These are phyloP conservation scores for Kandelia obovata DNA, from an alignment of 345 rosid genomes.

Conservation along the genomic window DNA sequence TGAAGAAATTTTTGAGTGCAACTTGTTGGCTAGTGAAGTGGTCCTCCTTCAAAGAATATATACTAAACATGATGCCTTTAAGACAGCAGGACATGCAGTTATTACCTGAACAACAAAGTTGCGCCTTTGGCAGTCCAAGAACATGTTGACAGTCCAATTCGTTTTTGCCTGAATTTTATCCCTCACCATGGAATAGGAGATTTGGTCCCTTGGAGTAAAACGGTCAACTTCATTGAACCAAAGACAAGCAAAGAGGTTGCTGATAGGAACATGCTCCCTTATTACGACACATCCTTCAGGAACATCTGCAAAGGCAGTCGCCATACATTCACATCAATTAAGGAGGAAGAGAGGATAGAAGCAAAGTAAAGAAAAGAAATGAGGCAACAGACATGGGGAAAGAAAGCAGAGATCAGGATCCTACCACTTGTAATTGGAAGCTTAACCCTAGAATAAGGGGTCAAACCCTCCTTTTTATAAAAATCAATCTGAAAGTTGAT, in stretches of 20 bases:
- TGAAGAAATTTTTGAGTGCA: too few species aligned
- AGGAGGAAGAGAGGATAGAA: background rate
- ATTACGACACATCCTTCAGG: slow-evolving; percentile 98
- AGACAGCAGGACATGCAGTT: slow-evolving; percentile 2
- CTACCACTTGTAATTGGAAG: slow-evolving; percentile 91
- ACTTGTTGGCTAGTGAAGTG: too few species aligned
- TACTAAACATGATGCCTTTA: too few species aligned
- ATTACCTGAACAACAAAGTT: slow-evolving; percentile 96
- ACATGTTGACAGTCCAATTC: slow-evolving; percentile 85
- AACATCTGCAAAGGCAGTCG: slow-evolving; percentile 62
- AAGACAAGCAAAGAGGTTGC: slow-evolving; percentile 90
- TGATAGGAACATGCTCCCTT: slow-evolving; percentile 91
- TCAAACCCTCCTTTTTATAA: slow-evolving; percentile 87
- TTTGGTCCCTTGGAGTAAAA: slow-evolving; percentile 95
- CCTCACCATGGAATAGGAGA: slow-evolving; percentile 90
- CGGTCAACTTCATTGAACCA: slow-evolving; percentile 99
- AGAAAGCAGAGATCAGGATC: slow-evolving; percentile 14
- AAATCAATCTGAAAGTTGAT: slow-evolving; percentile 88
- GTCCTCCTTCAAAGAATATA: too few species aligned
- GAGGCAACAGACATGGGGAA: slow-evolving; percentile 1
- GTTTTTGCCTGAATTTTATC: slow-evolving; percentile 75
- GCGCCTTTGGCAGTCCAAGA: slow-evolving; percentile 93
- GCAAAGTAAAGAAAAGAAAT: background rate
- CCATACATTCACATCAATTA: background rate
- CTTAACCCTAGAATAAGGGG: slow-evolving; percentile 78